Evolutionary conservation across 306 rosid species (phyloP), one percentile per base, ranked within the genome.

Genomic region (Elaeagnus macrophylla): DNA sequence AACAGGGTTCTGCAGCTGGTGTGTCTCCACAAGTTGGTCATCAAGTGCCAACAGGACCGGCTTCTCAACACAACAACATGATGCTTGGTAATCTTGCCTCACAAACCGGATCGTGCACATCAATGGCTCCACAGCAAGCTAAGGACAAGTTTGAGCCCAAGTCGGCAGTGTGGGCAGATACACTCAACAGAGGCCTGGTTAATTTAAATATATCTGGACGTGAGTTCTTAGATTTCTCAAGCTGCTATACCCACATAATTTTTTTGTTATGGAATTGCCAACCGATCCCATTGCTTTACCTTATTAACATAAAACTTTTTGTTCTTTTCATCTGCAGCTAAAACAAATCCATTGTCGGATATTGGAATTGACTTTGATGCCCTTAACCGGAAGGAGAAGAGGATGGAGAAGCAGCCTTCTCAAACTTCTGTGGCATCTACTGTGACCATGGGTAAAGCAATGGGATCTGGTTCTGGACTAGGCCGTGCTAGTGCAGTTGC

Each of bases 151-250:
- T 93, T 55, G 89, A 82, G 67, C 72, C 99, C 69, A 93, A 87
- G 68, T 93, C 99, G 69, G 78, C 96, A 55, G 99, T 93, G 66
- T 93, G 99, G 99, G 57, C 95, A 0, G 99, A 93, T 76, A 93
- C 99, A 38, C 75, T 93, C 35, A 93, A 82, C 79, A 75, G 96
- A 72, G 99, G 99, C 25, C 81, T 93, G 18, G 96, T 93, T 62
- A 79, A 93, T 72, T 79, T 93, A 68, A 93, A 93, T 75, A 90
- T 90, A 72, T 90, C 97, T 32, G 97, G 97, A 75, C 67, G 97
- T 90, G 73, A 83, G 97, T 78, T 45, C 70, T 7, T 32, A 9
- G 25, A 51, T 39, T 9, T 39, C 37, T 47, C 37, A 18, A 12
- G 49, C 15, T 13, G n/a, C 19, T 7, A 13, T 5, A 40, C 8